Evolutionary conservation across 805 yeast genomes (phyloP).

Genomic region (Kazachstania viticola): DNA sequence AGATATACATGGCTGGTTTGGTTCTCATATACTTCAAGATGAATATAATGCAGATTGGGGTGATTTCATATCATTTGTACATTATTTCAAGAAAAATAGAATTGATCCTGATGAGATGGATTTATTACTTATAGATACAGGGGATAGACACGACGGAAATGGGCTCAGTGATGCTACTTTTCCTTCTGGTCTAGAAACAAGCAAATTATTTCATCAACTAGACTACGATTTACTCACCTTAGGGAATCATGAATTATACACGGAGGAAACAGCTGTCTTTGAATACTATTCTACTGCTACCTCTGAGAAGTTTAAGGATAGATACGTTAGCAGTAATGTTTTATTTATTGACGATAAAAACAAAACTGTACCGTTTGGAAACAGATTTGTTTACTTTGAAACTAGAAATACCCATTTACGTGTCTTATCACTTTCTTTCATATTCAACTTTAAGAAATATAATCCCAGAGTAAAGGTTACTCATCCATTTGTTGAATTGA

Average conservation of each 20-base stretch:
- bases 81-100: constrained; percentile 32
- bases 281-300: constrained; percentile 55
- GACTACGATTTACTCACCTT: constrained; percentile 72
- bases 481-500: constrained; percentile 38
- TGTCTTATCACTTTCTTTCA: constrained; percentile 62
- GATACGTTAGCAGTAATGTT: constrained; percentile 64
- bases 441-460: constrained; percentile 57
- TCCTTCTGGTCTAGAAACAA: constrained; percentile 59
- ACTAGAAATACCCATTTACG: constrained; percentile 43
- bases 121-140: constrained; percentile 69
- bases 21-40: constrained; percentile 75
- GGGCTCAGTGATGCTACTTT: constrained; percentile 72
- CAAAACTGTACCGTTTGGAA: constrained; percentile 52
- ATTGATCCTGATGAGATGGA: constrained; percentile 36
- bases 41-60: constrained; percentile 87
- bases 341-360: constrained; percentile 38
- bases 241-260: constrained; percentile 87
- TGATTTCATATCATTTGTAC: constrained; percentile 62
- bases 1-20: constrained; percentile 95
- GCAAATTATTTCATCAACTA: constrained; percentile 47
- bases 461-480: constrained; percentile 55
- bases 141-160: constrained; percentile 92
- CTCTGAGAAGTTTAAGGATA: constrained; percentile 40
- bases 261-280: constrained; percentile 45
- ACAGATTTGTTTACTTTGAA: constrained; percentile 48